phyloP scores from a whole-genome alignment of 2,329 filamentous ascomycete species.

The Plectosphaerella cucumerina region DNA sequence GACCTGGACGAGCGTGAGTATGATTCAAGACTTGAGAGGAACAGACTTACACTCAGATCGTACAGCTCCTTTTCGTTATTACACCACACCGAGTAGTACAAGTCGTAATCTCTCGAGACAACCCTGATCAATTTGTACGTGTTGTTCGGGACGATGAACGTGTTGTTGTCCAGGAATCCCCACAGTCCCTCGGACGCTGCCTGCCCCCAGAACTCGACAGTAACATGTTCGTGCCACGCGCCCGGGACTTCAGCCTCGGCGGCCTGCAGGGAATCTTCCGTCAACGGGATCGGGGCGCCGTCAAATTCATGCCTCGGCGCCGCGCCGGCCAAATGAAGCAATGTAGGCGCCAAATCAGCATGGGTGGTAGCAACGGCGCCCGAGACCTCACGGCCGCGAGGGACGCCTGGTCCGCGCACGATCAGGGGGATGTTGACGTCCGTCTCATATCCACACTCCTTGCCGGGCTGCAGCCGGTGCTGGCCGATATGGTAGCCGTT shows the following conservation, averaged over 20 bases:
- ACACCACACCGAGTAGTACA: conserved; percentile 68
- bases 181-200: conserved; percentile 20
- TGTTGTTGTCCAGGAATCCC: conserved; percentile 6
- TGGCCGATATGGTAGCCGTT: conserved; percentile 40
- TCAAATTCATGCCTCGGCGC: conserved; percentile 42
- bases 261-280: conserved; percentile 10
- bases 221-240: conserved; percentile 42
- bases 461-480: conserved; percentile 14
- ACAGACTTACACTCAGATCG: conserved; percentile 44
- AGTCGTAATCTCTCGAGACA: conserved; percentile 48
- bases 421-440: conserved; percentile 47
- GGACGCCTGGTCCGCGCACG: conserved; percentile 43
- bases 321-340: conserved; percentile 35
- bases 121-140: conserved; percentile 60
- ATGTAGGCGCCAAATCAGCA: conserved; percentile 50
- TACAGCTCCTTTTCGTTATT: conserved; percentile 64
- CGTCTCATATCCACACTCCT: conserved; percentile 43
- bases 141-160: conserved; percentile 31
- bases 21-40: background rate
- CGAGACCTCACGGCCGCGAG: conserved; percentile 27
- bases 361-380: conserved; percentile 41
- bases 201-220: conserved; percentile 47
- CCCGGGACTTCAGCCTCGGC: conserved; percentile 12
- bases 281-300: conserved; percentile 39
- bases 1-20: conserved; percentile 24